phyloP scores from a whole-genome alignment of 2,329 filamentous ascomycete species.

The Phoma sp. region DNA sequence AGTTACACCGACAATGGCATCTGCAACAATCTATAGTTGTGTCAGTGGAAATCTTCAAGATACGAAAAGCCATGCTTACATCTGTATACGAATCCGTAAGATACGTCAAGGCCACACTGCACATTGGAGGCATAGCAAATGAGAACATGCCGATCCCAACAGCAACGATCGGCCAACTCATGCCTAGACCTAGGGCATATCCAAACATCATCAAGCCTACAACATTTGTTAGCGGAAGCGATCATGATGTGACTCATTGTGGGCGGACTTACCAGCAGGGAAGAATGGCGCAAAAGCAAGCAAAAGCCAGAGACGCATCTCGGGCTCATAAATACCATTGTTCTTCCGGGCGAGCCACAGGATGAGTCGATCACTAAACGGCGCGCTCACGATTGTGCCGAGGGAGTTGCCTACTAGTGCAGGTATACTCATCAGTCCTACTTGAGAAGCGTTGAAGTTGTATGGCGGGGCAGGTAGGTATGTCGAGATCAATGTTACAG shows the following conservation, averaged over 20 bases:
- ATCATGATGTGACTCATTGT: not conserved
- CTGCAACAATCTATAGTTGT: conserved; percentile 50
- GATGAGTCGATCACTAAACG: conserved; percentile 44
- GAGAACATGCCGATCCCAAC: conserved; percentile 17
- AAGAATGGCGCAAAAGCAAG: conserved; percentile 17
- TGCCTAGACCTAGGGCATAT: conserved; percentile 12
- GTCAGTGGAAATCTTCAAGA: not conserved
- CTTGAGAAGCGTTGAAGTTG: conserved; percentile 46
- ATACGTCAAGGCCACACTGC: conserved; percentile 47
- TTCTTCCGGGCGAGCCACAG: conserved; percentile 55
- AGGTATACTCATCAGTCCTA: conserved; percentile 51
- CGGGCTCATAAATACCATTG: conserved; percentile 59
- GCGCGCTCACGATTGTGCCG: conserved; percentile 40
- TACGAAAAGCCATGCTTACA: not conserved
- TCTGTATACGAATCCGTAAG: conserved; percentile 45
- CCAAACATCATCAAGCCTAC: conserved; percentile 13
- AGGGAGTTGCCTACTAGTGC: conserved; percentile 48
- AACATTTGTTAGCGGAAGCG: not conserved
- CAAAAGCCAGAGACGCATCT: conserved; percentile 53
- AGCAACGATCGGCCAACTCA: conserved; percentile 18
- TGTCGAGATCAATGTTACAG: conserved; percentile 13
- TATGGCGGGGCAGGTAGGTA: conserved; percentile 46
- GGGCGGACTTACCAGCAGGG: conserved; percentile 11
- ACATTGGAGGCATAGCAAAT: conserved; percentile 18
- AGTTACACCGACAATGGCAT: conserved; percentile 55